phyloP scores from a whole-genome alignment of 257 asterid genomes.

The Euphrasia confusa region DNA sequence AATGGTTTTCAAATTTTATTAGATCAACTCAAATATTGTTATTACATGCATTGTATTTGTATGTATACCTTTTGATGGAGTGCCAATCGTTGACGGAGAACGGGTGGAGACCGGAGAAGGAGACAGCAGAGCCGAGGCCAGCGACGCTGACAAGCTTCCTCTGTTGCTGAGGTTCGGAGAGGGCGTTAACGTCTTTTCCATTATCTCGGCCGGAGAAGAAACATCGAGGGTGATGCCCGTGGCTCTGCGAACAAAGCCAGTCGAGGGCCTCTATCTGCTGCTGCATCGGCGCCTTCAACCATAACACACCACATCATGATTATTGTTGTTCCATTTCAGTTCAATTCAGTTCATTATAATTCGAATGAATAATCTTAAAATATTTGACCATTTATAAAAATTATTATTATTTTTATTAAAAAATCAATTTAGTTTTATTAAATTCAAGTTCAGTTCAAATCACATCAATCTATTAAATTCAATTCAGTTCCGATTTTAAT shows the following conservation, averaged over 20 bases:
- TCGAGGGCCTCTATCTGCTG: conserved; percentile 69
- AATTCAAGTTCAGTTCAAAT: no score
- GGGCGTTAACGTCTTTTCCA: conserved; percentile 30
- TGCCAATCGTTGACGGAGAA: conserved; percentile 81
- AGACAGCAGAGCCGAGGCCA: conserved; percentile 88
- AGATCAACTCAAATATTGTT: no score
- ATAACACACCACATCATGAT: neutral
- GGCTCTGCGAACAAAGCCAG: conserved; percentile 79
- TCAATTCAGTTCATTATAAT: no score
- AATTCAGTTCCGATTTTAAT: no score
- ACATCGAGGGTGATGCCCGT: conserved; percentile 54
- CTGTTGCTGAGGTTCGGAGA: conserved; percentile 17
- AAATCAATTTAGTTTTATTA: no score
- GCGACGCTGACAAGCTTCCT: conserved; percentile 67
- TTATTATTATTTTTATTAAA: no score
- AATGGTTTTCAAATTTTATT: neutral
- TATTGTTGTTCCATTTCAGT: no score
- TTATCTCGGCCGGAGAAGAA: conserved; percentile 82
- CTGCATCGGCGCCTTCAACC: conserved; percentile 67
- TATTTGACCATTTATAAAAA: no score
- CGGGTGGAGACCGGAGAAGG: conserved; percentile 62
- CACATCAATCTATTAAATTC: no score
- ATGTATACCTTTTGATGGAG: conserved; percentile 61
- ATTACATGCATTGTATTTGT: neutral
- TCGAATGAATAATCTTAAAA: no score